Base-by-base conservation (phyloP, 2,329 filamentous ascomycete species). In the Hymenoscyphus infarciens region DNA sequence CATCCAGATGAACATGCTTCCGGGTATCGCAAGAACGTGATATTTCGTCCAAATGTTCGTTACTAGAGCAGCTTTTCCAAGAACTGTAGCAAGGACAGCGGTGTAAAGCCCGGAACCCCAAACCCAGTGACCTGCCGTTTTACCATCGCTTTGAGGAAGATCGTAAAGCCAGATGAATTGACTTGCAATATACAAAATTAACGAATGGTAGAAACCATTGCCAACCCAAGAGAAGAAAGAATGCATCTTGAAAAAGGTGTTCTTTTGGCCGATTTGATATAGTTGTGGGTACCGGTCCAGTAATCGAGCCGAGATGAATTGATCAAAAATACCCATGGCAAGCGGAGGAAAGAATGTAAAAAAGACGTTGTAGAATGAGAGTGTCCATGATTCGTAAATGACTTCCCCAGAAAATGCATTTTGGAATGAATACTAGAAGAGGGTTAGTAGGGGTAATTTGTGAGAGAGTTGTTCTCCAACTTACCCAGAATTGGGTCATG, bases 1-100 rank as follows among this genome's bases (percentile, higher is more conserved):
- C 74, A 96, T 86, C 95, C 95, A 99, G 70, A 99, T 86, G 19
- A 88, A 77, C 83, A 99, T 89, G 66, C 91, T 96, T 42, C 95
- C 95, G 0, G 95, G 95, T 67, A 99, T 99, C 38, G 95, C 92
- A 67, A 98, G 85, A 67, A 99, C 86, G 64, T 96, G 93, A 76
- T 97, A 99, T 78, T 99, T 99, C 56, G 95, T 99, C 95, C 95
- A 99, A 77, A 97, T 94, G 76, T 92, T 97, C 25, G 94, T 97
- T 68, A 98, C 91, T 64, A 99, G 83, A 0, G 92, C 92, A 3
- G 95, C 95, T 79, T 99, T 99, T 66, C 92, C 91, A 3, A 99
- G 86, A 0, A 98, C 94, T 0, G 95, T 98, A 27, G 93, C 85
- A 25, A 99, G 85, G n/a, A 92, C 92, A 6, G 95, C 88, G 1